Base-by-base conservation (phyloP, 2,329 filamentous ascomycete genomes). In the Penicillium sumatraense region DNA sequence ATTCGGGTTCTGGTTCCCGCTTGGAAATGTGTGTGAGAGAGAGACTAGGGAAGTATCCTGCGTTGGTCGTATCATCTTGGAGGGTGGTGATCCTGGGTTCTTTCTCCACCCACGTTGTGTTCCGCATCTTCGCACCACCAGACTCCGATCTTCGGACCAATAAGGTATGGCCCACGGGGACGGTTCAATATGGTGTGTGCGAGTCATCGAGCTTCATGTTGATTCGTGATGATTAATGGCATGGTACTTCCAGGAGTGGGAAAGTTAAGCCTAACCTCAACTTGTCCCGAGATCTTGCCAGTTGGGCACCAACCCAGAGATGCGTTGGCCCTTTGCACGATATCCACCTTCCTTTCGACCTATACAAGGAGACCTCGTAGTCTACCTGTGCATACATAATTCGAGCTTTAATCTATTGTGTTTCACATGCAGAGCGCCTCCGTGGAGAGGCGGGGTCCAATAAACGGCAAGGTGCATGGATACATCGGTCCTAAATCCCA, bases 351-450 rank as follows among this genome's bases (percentile, higher is more conserved):
- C 26, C 42, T 31, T 20, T 16, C 24, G 42, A 46, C 26, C 16
- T 31, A n/a, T 40, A 20, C 16, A 31, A 45, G 10, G 42, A 14
- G 24, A 46, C 42, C 24, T 18, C 27, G 26, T 31, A 20, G 21
- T 16, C 27, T 29, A 20, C 27, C 10, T 27, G 14, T 31, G 27
- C 24, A 46, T 31, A 23, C 8, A 11, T 42, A 11, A 13, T 20
- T 29, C 18, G 42, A 46, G 42, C 42, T 46, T 46, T 31, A 46
- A 46, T 46, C 11, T 46, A 33, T 31, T 31, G 4, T 46, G 42
- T 46, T 46, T 46, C 42, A 46, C 42, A 31, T 46, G 42, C 27
- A n/a, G 26, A 46, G 27, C 27, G 42, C 18, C 24, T 46, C 10
- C 16, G 42, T 14, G 16, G 41, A 24, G 41, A 44, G 41, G 41